phyloP scores from a whole-genome alignment of 345 rosid genomes.

The sweet orange (Citrus sinensis) region DVS_A1.0 CM039165.1:38649501-38650000 shows the following conservation, averaged over 20 bases:
- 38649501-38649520: too few species aligned
- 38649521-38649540: too few species aligned
- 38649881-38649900: conserved; percentile 67
- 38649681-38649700: too few species aligned
- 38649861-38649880: conserved; percentile 91
- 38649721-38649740: too few species aligned
- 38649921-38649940: conserved; percentile 84
- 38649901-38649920: conserved; percentile 86
- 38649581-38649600: too few species aligned
- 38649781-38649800: too few species aligned
- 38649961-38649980: conserved; percentile 81
- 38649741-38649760: too few species aligned
- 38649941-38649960: conserved; percentile 77
- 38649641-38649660: not conserved
- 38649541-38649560: too few species aligned
- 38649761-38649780: too few species aligned
- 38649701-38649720: too few species aligned
- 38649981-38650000: conserved; percentile 62
- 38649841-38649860: conserved; percentile 40
- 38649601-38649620: not conserved
- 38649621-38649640: not conserved
- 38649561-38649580: not conserved
- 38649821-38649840: too few species aligned
- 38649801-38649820: too few species aligned
- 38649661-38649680: not conserved